These are phyloP conservation scores for Furcasterigmium sp. DNA, from an alignment of 2,329 filamentous ascomycete genomes.

Conservation along the genomic window DNA sequence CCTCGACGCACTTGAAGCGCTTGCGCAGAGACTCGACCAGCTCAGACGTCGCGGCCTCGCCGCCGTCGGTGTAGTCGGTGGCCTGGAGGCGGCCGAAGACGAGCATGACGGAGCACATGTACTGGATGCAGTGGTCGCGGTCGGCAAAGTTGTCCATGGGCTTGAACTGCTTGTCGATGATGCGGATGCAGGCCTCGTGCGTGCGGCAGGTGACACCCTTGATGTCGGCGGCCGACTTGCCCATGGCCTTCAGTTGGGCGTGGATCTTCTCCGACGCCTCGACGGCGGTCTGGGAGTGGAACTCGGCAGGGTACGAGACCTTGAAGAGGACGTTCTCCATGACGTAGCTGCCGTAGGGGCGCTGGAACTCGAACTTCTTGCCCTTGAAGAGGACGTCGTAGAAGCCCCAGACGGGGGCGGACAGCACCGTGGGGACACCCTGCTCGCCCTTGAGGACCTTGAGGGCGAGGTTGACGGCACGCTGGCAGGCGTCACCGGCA, in stretches of 20 bases:
- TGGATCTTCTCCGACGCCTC: slow-evolving; percentile 89
- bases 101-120: slow-evolving; percentile 97
- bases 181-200: slow-evolving; percentile 96
- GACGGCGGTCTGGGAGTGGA: slow-evolving; percentile 97
- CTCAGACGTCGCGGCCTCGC: slow-evolving; percentile 83
- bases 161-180: slow-evolving; percentile 99
- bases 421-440: slow-evolving; percentile 87
- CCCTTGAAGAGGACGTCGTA: slow-evolving; percentile 98
- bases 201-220: slow-evolving; percentile 91
- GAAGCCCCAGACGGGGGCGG: slow-evolving; percentile 93
- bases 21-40: slow-evolving; percentile 88
- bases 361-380: slow-evolving; percentile 93
- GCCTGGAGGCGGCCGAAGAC: slow-evolving; percentile 91
- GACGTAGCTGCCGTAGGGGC: slow-evolving; percentile 94
- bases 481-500: slow-evolving; percentile 95
- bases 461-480: slow-evolving; percentile 83
- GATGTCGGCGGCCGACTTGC: slow-evolving; percentile 91
- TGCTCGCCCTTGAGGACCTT: slow-evolving; percentile 90
- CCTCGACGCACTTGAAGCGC: slow-evolving; percentile 94
- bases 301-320: slow-evolving; percentile 97
- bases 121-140: slow-evolving; percentile 98
- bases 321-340: slow-evolving; percentile 99
- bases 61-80: slow-evolving; percentile 86
- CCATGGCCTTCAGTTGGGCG: slow-evolving; percentile 73
- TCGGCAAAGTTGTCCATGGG: slow-evolving; percentile 99